Evolutionary conservation across 768 basidiomycete genomes (phyloP).

Genomic region (Leccinum truebloodii): DNA sequence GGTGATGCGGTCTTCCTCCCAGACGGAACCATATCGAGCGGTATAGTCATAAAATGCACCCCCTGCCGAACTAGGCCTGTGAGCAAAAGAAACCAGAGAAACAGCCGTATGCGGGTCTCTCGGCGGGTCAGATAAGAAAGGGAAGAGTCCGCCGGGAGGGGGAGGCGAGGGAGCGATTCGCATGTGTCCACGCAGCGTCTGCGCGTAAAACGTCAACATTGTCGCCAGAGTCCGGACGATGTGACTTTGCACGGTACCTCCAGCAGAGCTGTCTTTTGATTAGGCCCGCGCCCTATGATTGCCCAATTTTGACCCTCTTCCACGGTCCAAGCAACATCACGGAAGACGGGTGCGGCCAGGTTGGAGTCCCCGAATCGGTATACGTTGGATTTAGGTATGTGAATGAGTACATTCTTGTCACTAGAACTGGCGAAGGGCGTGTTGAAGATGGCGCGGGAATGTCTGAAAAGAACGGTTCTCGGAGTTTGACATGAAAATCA

Average conservation of each 20-base stretch:
- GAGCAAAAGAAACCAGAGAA: conserved; percentile 66
- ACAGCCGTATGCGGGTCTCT: conserved; percentile 52
- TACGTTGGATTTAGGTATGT: conserved; percentile 51
- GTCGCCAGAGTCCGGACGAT: background rate
- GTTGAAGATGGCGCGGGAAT: background rate
- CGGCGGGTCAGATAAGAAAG: conserved; percentile 52
- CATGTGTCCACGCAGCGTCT: conserved; percentile 72
- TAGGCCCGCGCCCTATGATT: conserved; percentile 63
- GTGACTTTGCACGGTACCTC: conserved; percentile 47
- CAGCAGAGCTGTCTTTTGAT: conserved; percentile 57
- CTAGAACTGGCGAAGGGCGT: conserved; percentile 8
- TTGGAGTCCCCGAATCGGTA: conserved; percentile 62
- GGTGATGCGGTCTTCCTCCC: conserved; percentile 81
- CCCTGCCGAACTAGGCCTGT: conserved; percentile 53
- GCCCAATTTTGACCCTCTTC: conserved; percentile 72
- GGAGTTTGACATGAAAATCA: background rate
- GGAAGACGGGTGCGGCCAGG: conserved; percentile 48
- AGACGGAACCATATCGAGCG: conserved; percentile 85
- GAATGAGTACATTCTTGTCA: conserved; percentile 28
- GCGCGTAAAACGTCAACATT: background rate
- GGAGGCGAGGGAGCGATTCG: conserved; percentile 64
- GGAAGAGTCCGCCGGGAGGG: conserved; percentile 74
- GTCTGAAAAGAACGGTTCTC: background rate
- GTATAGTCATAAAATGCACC: conserved; percentile 92
- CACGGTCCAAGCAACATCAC: conserved; percentile 58